Evolutionary conservation across 768 basidiomycete genomes (phyloP).

Genomic region (Xerocomellus amylosporus): DNA sequence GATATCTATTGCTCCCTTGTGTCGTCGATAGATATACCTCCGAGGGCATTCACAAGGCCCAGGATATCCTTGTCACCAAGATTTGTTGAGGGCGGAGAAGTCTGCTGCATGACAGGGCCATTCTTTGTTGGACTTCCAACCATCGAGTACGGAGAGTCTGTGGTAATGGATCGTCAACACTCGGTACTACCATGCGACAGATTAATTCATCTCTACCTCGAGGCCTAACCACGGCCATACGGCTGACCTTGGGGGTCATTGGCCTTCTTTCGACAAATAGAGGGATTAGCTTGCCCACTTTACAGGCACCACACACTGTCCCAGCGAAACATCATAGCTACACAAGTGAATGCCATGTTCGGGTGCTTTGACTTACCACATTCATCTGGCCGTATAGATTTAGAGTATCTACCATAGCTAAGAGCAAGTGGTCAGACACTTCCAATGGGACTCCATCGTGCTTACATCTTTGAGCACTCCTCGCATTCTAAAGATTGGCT

Average conservation of each 20-base stretch:
- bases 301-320: conserved; percentile 67
- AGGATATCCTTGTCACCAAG: conserved; percentile 4
- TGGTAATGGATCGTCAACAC: not conserved
- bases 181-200: not conserved
- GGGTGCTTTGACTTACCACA: conserved; percentile 44
- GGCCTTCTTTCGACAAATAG: conserved; percentile 45
- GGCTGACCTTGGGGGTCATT: conserved; percentile 38
- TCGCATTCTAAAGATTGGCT: conserved; percentile 49
- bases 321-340: not conserved
- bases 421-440: conserved; percentile 4
- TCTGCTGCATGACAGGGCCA: not conserved
- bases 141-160: conserved; percentile 17
- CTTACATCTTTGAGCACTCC: conserved; percentile 61
- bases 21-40: conserved; percentile 11
- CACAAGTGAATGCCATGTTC: not conserved
- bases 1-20: not conserved
- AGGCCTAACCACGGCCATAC: conserved; percentile 42
- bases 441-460: not conserved
- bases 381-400: conserved; percentile 65
- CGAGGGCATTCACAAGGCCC: conserved; percentile 11
- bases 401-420: conserved; percentile 74
- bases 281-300: conserved; percentile 55
- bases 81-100: not conserved
- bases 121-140: not conserved
- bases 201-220: conserved; percentile 38